Evolutionary conservation across 495 filamentous ascomycete genomes (phyloP), one percentile per base, ranked within the genome.

Genomic region (Podospora didyma): DNA sequence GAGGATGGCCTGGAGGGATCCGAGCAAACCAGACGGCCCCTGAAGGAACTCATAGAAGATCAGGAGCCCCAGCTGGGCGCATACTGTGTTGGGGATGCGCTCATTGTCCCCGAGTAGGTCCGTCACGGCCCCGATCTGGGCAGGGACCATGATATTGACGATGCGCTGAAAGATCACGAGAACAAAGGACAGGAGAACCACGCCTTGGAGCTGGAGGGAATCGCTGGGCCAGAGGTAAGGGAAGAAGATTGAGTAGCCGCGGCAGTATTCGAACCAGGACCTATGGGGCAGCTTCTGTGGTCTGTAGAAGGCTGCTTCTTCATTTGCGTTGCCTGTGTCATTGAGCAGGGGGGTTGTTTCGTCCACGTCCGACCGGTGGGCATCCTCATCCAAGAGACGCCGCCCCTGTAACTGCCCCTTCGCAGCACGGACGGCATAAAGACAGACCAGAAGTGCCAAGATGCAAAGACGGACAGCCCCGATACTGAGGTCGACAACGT

Each of bases 151-250:
- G 20, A 92, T 78, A 67, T 96, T 96, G 65, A 96, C 77, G 42
- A 81, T 76, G 57, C 92, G 84, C 71, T 96, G 90, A 12, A 87
- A 59, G 42, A 93, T 67, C 19, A 95, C 80, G 42, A 97, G 77
- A 22, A 82, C 26, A 61, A 96, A 88, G 72, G 92, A 96, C 37
- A 89, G 56, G 3, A 95, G 57, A 19, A 94, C 88, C 42, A 89
- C 74, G 21, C 88, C 49, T 73, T 96, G 88, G 20, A 96, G 76
- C 59, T 74, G 75, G 37, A 76, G 70, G 23, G 89, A 83, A 62
- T 90, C 90, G 54, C 82, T 86, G n/a, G 90, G 93, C 93, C 93
- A 97, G 41, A 96, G 83, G 64, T 96, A 97, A 0, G 91, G 92
- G 70, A 96, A 92, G 73, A 97, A 95, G 21, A 96, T 75, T 17